These are phyloP conservation scores for Erodium texanum DNA, from an alignment of 441 rosid species.

Conservation along the genomic window DNA sequence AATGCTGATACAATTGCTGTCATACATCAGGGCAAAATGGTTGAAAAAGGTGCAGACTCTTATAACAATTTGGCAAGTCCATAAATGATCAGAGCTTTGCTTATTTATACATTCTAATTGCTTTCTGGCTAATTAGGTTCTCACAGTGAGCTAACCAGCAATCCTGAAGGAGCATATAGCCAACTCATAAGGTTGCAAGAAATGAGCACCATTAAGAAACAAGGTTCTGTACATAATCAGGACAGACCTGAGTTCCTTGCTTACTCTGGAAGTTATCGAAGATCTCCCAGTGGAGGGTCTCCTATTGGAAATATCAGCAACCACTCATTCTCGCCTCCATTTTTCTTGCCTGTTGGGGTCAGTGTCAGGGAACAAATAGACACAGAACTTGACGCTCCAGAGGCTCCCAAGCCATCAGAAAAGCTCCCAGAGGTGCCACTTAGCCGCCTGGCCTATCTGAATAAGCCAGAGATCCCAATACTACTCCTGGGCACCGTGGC, in stretches of 20 bases:
- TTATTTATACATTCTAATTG: slow-evolving; percentile 1
- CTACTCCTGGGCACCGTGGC: slow-evolving; percentile 41
- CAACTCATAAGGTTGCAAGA: slow-evolving; percentile 39
- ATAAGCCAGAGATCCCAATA: slow-evolving; percentile 48
- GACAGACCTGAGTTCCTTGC: slow-evolving; percentile 20
- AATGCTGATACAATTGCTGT: slow-evolving; percentile 61
- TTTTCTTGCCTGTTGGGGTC: slow-evolving; percentile 33
- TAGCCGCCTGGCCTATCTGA: slow-evolving; percentile 40
- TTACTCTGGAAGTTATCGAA: slow-evolving; percentile 30
- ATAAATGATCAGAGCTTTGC: neutral
- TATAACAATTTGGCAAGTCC: neutral
- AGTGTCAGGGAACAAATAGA: slow-evolving; percentile 20
- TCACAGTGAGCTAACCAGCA: slow-evolving; percentile 45
- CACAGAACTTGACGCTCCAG: slow-evolving; percentile 20
- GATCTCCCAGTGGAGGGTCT: slow-evolving; percentile 37
- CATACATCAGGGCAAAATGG: slow-evolving; percentile 52
- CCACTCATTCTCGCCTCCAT: slow-evolving; percentile 35
- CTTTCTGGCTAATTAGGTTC: slow-evolving; percentile 37
- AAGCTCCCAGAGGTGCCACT: slow-evolving; percentile 33
- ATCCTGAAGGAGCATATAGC: slow-evolving; percentile 58
- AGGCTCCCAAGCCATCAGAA: slow-evolving; percentile 13
- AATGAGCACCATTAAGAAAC: slow-evolving; percentile 25
- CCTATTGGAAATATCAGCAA: slow-evolving; percentile 16
- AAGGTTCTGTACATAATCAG: slow-evolving; percentile 8
- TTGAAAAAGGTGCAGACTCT: slow-evolving; percentile 46